A percentile compares a stretch with the other conserved stretches of the same genome.
Evolutionary conservation across 2,329 filamentous ascomycete species (phyloP).

Genomic region (Cladophialophora exuberans): DNA sequence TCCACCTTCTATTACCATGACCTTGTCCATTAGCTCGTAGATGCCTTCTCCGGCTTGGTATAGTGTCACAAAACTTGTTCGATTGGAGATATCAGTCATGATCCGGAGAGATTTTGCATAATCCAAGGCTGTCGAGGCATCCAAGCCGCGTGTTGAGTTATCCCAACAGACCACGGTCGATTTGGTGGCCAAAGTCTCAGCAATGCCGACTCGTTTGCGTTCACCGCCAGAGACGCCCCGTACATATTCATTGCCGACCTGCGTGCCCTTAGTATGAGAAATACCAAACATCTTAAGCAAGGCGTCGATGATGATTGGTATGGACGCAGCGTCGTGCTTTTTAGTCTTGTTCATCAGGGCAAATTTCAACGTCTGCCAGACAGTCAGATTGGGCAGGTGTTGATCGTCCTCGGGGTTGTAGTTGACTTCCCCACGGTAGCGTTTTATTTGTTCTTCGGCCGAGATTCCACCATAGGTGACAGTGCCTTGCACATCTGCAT

Average conservation of each 20-base stretch:
- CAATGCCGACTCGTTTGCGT: slow-evolving; percentile 77
- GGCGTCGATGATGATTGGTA: slow-evolving; percentile 70
- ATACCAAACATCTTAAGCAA: slow-evolving; percentile 80
- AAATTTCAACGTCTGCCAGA: slow-evolving; percentile 77
- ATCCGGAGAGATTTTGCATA: slow-evolving; percentile 71
- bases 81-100: slow-evolving; percentile 76
- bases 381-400: slow-evolving; percentile 73
- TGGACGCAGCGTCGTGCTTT: slow-evolving; percentile 65
- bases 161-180: slow-evolving; percentile 77
- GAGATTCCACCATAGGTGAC: slow-evolving; percentile 73
- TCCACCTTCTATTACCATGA: slow-evolving; percentile 74
- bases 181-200: slow-evolving; percentile 75
- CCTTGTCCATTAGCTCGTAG: slow-evolving; percentile 77
- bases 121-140: slow-evolving; percentile 77
- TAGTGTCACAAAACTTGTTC: slow-evolving; percentile 70
- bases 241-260: slow-evolving; percentile 73
- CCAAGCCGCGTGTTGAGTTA: slow-evolving; percentile 78
- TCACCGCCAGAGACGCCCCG: slow-evolving; percentile 80
- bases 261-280: slow-evolving; percentile 71
- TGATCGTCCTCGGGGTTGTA: slow-evolving; percentile 79
- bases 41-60: slow-evolving; percentile 74
- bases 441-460: slow-evolving; percentile 67
- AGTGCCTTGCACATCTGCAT: slow-evolving; percentile 68
- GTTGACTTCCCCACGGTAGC: slow-evolving; percentile 74
- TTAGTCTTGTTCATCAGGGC: slow-evolving; percentile 75